phyloP scores from a whole-genome alignment of 2,329 filamentous ascomycete genomes.

The Chalaropsis thielavioides region DNA sequence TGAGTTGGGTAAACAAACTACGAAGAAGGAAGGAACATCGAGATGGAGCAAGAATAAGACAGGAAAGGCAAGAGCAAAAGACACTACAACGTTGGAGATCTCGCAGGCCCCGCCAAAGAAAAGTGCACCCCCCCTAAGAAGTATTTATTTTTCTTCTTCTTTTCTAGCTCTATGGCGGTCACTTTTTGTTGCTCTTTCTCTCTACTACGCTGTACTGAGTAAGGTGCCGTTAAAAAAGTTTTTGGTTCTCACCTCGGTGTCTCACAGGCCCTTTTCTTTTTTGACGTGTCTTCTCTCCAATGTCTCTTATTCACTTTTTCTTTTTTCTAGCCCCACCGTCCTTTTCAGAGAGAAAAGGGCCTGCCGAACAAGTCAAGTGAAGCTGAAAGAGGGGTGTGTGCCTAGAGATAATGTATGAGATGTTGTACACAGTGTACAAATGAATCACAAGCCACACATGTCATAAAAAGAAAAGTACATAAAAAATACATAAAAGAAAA shows the following conservation, averaged over 20 bases:
- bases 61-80: neutral
- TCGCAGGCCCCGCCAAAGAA: neutral
- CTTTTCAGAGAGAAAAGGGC: neutral
- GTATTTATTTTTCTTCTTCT: neutral
- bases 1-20: neutral
- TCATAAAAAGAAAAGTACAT: neutral
- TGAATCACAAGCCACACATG: neutral
- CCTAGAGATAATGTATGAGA: neutral
- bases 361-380: neutral
- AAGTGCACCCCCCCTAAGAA: neutral
- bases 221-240: neutral
- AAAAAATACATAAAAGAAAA: neutral
- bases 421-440: neutral
- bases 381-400: neutral
- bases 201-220: neutral
- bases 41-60: neutral
- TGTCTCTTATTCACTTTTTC: neutral
- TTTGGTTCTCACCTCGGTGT: neutral
- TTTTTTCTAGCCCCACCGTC: neutral
- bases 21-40: neutral
- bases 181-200: neutral
- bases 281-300: conserved; percentile 3
- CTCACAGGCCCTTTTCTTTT: neutral
- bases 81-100: conserved; percentile 2
- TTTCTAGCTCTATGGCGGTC: too few species aligned